Conservation (phyloP, 2,329 filamentous ascomycete species). For the Ophiostoma sp. region DNA sequence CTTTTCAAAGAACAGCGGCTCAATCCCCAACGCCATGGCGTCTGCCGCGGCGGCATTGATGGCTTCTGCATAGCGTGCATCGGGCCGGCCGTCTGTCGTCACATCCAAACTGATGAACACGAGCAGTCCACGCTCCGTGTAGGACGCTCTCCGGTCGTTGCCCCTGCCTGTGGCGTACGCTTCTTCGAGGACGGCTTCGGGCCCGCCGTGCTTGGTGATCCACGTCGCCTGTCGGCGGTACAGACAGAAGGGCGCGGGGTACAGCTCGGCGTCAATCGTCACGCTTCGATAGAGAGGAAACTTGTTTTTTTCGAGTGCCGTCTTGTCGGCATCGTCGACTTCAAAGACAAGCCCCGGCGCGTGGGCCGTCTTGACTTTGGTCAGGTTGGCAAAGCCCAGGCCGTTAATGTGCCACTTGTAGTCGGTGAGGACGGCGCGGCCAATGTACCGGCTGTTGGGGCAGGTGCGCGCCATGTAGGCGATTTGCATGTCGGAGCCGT, state of each 20-base stretch:
- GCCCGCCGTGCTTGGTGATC: constrained; percentile 21
- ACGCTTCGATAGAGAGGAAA: neutral
- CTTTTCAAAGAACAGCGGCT: constrained; percentile 13
- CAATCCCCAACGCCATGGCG: constrained; percentile 23
- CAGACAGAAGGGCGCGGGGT: constrained; percentile 19
- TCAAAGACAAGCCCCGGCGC: constrained; percentile 19
- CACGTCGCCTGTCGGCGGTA: constrained; percentile 20
- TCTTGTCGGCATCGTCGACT: neutral
- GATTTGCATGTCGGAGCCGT: constrained; percentile 25
- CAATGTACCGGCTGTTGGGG: constrained; percentile 22
- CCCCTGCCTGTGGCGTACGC: neutral
- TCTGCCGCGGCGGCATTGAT: constrained; percentile 18
- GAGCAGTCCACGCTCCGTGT: neutral
- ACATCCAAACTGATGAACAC: neutral
- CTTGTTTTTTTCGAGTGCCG: neutral
- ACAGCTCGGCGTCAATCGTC: constrained; percentile 6
- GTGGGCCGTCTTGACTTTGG: neutral
- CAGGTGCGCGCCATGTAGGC: constrained; percentile 19
- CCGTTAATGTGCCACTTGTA: constrained; percentile 23
- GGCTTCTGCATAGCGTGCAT: constrained; percentile 8
- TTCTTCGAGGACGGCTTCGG: constrained; percentile 10
- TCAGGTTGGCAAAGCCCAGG: constrained; percentile 19
- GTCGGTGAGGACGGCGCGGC: constrained; percentile 18
- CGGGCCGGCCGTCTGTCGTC: neutral
- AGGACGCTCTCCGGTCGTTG: neutral